Conservation (phyloP, 2,329 filamentous ascomycete genomes). For the Rutstroemia sp. region DNA sequence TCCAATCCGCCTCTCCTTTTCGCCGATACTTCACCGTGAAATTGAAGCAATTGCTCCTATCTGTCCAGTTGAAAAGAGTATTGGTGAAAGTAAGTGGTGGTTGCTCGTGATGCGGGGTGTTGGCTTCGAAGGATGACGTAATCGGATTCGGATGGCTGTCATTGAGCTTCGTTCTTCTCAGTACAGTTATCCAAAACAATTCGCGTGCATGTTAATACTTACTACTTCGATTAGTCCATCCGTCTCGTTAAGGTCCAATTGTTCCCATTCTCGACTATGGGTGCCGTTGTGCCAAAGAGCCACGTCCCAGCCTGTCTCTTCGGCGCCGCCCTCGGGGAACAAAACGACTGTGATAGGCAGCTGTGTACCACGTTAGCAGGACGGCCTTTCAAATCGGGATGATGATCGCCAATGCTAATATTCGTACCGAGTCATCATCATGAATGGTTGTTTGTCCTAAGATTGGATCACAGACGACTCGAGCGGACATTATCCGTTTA, state of each 20-base stretch:
- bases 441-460: background rate
- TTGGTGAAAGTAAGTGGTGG: background rate
- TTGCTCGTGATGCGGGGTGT: no score
- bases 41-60: background rate
- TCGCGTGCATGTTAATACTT: no score
- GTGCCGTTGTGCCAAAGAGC: slow-evolving; percentile 1
- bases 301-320: background rate
- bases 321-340: background rate
- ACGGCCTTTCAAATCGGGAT: no score
- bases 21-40: background rate
- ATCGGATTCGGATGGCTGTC: background rate
- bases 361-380: background rate
- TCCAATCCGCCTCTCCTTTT: background rate
- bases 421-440: background rate
- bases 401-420: background rate
- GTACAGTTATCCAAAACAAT: no score
- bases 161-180: background rate
- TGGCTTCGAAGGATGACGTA: no score
- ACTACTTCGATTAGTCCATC: background rate
- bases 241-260: background rate
- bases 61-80: background rate
- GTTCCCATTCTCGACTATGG: background rate
- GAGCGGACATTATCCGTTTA: background rate
- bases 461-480: background rate
- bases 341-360: background rate